A percentile compares a stretch with the other conserved stretches of the same genome.
These are phyloP conservation scores for Clathrospora elynae DNA, from an alignment of 2,329 filamentous ascomycete species.

Conservation along the genomic window DNA sequence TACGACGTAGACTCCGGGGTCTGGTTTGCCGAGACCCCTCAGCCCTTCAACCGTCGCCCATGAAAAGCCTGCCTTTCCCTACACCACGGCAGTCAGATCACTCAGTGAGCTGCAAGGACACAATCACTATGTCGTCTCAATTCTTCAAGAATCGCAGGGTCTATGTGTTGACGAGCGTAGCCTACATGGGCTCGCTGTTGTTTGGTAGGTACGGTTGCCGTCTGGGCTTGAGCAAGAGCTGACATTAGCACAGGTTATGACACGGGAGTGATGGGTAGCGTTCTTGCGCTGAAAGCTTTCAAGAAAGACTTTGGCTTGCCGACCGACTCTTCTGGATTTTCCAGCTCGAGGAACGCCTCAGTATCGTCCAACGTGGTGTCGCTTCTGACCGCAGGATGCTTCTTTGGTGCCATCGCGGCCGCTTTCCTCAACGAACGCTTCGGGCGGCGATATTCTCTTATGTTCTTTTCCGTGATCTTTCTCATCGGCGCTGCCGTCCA, in stretches of 20 bases:
- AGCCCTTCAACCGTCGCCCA: neutral
- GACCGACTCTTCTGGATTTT: constrained; percentile 12
- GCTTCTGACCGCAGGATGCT: constrained; percentile 13
- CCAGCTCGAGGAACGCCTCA: constrained; percentile 9
- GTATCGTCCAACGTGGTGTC: constrained; percentile 13
- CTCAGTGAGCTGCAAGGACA: constrained; percentile 4
- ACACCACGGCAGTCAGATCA: constrained; percentile 1
- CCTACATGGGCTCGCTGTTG: constrained; percentile 16
- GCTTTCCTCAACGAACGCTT: constrained; percentile 13
- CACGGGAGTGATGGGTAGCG: constrained; percentile 15
- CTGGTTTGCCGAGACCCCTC: constrained; percentile 4
- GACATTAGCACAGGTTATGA: constrained; percentile 8
- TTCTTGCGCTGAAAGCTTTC: constrained; percentile 14
- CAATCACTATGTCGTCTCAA: constrained; percentile 10
- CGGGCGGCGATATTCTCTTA: constrained; percentile 11
- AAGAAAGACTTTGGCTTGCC: constrained; percentile 15
- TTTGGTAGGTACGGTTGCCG: constrained; percentile 1
- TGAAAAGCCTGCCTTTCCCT: constrained; percentile 6
- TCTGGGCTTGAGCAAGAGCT: neutral
- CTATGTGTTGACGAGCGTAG: constrained; percentile 13
- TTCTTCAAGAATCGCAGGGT: constrained; percentile 17
- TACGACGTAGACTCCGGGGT: constrained; percentile 5
- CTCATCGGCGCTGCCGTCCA: constrained; percentile 14
- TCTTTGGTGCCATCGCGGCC: constrained; percentile 15
- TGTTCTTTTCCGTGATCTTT: constrained; percentile 10